phyloP scores from a whole-genome alignment of 2,329 filamentous ascomycete species.

The Calcarisporium arbuscula region DNA sequence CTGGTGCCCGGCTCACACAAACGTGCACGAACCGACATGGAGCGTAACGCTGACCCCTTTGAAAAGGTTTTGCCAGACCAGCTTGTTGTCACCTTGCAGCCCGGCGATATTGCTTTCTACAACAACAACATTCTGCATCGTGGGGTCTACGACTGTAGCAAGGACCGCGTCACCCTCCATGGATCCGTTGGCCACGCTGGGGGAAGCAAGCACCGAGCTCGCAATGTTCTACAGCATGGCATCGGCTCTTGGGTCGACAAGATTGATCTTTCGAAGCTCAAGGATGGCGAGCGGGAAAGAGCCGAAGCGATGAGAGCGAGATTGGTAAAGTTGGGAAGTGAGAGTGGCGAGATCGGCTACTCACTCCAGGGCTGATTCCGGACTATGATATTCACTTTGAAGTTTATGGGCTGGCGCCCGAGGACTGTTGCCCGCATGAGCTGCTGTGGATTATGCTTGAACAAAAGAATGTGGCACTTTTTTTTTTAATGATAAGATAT shows the following conservation, averaged over 20 bases:
- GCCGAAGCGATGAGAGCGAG: slow-evolving; percentile 60
- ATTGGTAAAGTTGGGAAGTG: slow-evolving; percentile 55
- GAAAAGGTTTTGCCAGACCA: slow-evolving; percentile 56
- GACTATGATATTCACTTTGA: no score
- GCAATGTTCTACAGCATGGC: slow-evolving; percentile 71
- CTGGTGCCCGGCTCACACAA: slow-evolving; percentile 72
- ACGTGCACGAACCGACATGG: slow-evolving; percentile 61
- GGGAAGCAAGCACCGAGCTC: slow-evolving; percentile 51
- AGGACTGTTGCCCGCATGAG: no score
- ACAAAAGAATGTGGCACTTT: no score
- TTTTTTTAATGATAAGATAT: no score
- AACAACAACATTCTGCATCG: slow-evolving; percentile 83
- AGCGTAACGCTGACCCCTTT: slow-evolving; percentile 62
- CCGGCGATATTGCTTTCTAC: slow-evolving; percentile 81
- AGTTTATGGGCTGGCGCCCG: no score
- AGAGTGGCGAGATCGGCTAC: slow-evolving; percentile 57
- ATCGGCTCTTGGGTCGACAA: slow-evolving; percentile 59
- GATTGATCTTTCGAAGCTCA: slow-evolving; percentile 48
- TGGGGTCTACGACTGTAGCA: slow-evolving; percentile 53
- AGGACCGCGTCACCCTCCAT: slow-evolving; percentile 65
- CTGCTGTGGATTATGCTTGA: no score
- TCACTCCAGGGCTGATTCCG: slow-evolving; percentile 51
- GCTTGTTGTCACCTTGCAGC: slow-evolving; percentile 56
- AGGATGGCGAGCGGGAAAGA: slow-evolving; percentile 34
- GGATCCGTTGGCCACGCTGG: slow-evolving; percentile 60